These are phyloP conservation scores for Casaregolazyma lundiana DNA, from an alignment of 1,139 yeast species.

Conservation along the genomic window DNA sequence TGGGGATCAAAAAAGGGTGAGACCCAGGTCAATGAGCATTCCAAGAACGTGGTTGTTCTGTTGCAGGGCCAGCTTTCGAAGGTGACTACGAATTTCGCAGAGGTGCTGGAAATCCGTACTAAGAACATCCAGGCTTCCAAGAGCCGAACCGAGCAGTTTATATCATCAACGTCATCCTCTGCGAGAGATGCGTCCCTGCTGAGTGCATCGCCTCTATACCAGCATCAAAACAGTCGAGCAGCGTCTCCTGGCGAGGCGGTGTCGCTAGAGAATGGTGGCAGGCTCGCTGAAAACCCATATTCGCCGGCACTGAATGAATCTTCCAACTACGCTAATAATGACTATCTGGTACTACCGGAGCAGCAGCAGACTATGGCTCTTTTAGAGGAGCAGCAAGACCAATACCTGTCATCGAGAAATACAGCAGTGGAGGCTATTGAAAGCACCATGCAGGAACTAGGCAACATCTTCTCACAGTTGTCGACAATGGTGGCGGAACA, in stretches of 20 bases:
- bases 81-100: conserved; percentile 87
- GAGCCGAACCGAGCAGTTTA: conserved; percentile 78
- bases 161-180: conserved; percentile 46
- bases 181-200: conserved; percentile 27
- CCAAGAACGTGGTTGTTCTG: conserved; percentile 80
- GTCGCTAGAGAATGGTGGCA: conserved; percentile 3
- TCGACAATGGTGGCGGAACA: conserved; percentile 98
- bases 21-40: conserved; percentile 62
- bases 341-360: conserved; percentile 54
- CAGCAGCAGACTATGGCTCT: conserved; percentile 66
- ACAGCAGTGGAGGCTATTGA: conserved; percentile 95
- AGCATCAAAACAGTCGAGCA: conserved; percentile 9
- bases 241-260: conserved; percentile 12
- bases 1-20: conserved; percentile 42
- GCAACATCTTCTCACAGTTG: conserved; percentile 86
- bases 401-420: conserved; percentile 77
- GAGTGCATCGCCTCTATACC: conserved; percentile 13
- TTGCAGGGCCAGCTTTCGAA: conserved; percentile 86
- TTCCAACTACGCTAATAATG: conserved; percentile 13
- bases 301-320: conserved; percentile 19
- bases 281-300: conserved; percentile 34
- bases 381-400: conserved; percentile 61
- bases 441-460: conserved; percentile 92
- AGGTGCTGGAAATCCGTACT: conserved; percentile 82
- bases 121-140: conserved; percentile 76